Evolutionary conservation across 208 protist species (phyloP).

Genomic region (Wallacemonas sp.): DNA sequence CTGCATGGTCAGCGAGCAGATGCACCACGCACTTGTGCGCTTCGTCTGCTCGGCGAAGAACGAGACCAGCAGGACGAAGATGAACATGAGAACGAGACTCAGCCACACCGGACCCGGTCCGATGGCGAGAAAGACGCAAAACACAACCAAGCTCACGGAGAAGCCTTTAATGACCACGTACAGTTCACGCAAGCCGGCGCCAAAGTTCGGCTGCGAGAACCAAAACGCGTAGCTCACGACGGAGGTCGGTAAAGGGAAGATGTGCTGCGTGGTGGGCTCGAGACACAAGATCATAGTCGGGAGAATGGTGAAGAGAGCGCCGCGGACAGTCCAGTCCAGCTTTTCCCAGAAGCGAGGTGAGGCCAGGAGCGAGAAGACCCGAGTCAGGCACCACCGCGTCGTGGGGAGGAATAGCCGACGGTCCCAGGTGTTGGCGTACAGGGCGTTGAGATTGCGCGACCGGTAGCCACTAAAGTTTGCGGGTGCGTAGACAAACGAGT

Average conservation of each 20-base stretch:
- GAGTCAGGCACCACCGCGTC: slow-evolving; percentile 34
- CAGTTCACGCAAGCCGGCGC: slow-evolving; percentile 71
- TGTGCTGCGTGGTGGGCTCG: slow-evolving; percentile 54
- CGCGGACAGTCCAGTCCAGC: slow-evolving; percentile 80
- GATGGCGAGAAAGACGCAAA: slow-evolving; percentile 63
- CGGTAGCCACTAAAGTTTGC: slow-evolving; percentile 24
- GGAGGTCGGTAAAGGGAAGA: slow-evolving; percentile 72
- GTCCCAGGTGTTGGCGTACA: slow-evolving; percentile 80
- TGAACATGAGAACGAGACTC: slow-evolving; percentile 66
- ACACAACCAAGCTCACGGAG: slow-evolving; percentile 47
- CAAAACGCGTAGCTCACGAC: slow-evolving; percentile 80
- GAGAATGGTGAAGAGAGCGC: slow-evolving; percentile 68
- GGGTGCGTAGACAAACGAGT: slow-evolving; percentile 6
- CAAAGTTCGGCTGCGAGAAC: slow-evolving; percentile 82
- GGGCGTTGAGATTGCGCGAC: slow-evolving; percentile 60
- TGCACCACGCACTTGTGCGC: slow-evolving; percentile 67
- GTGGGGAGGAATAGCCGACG: slow-evolving; percentile 65
- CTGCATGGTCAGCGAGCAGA: slow-evolving; percentile 73
- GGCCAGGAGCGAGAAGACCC: slow-evolving; percentile 55
- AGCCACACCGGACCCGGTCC: slow-evolving; percentile 55
- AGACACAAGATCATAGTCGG: slow-evolving; percentile 75
- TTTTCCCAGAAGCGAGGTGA: slow-evolving; percentile 85
- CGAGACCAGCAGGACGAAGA: slow-evolving; percentile 47
- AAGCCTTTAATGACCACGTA: slow-evolving; percentile 74
- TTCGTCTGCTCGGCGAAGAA: slow-evolving; percentile 77